Conservation (phyloP, 352 stramenopile species). For the Stramenopiles sp. region DNA sequence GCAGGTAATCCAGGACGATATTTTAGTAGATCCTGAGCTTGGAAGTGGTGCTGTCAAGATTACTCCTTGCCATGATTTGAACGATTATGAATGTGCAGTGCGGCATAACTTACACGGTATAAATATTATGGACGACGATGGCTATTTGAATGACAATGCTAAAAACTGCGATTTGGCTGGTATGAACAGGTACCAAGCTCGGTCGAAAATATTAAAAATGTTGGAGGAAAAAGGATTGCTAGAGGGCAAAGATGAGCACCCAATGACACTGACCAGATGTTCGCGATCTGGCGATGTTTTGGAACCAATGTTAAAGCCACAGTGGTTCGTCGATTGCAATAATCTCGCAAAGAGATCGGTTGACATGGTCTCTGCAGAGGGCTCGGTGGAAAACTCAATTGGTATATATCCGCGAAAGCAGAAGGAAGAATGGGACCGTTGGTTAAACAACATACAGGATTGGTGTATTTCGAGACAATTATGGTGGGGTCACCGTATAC, state of each 20-base stretch:
- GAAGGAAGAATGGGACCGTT: slow-evolving; percentile 79
- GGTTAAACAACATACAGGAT: slow-evolving; percentile 95
- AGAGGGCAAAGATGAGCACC: slow-evolving; percentile 74
- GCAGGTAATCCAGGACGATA: slow-evolving; percentile 75
- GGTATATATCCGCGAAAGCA: slow-evolving; percentile 24
- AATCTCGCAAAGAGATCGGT: slow-evolving; percentile 76
- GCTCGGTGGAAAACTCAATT: slow-evolving; percentile 39
- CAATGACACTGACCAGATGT: slow-evolving; percentile 74
- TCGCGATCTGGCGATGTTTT: slow-evolving; percentile 93
- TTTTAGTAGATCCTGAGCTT: slow-evolving; percentile 93
- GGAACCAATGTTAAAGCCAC: slow-evolving; percentile 93
- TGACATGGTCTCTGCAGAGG: slow-evolving; percentile 75
- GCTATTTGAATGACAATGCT: slow-evolving; percentile 36
- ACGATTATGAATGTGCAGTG: slow-evolving; percentile 96
- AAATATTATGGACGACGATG: slow-evolving; percentile 68
- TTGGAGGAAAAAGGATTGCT: slow-evolving; percentile 38
- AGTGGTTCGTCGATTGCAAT: slow-evolving; percentile 96
- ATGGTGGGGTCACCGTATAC: slow-evolving; percentile 99
- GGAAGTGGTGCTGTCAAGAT: slow-evolving; percentile 97
- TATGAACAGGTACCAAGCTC: slow-evolving; percentile 81
- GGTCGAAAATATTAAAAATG: slow-evolving; percentile 64
- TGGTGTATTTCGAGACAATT: slow-evolving; percentile 97
- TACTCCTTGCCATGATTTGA: slow-evolving; percentile 96
- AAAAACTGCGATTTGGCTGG: slow-evolving; percentile 62
- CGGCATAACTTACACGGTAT: slow-evolving; percentile 69